phyloP scores from a whole-genome alignment of 106 monocot genomes.

The Ottelia alismoides region DNA sequence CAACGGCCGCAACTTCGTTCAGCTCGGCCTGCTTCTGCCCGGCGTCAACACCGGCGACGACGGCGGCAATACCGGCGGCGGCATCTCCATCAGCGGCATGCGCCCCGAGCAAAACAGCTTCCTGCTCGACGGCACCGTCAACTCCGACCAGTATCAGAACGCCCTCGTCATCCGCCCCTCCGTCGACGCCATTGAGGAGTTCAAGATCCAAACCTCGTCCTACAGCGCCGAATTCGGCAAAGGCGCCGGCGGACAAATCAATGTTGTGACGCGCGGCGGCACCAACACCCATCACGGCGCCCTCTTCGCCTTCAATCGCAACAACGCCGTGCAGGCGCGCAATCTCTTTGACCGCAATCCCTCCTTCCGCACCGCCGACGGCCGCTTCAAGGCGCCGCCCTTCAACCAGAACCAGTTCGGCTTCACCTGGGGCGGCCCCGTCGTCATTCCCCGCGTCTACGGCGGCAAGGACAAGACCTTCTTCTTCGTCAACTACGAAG shows the following conservation, averaged over 20 bases:
- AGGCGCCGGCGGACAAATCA: not conserved
- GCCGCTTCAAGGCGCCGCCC: too few relatives aligned
- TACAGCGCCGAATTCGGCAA: not conserved
- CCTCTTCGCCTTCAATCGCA: not conserved
- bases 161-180: not conserved
- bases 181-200: not conserved
- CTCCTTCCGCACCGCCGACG: too few relatives aligned
- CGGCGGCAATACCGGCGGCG: too few relatives aligned
- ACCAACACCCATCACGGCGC: not conserved
- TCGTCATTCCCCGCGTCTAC: too few relatives aligned
- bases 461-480: too few relatives aligned
- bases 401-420: too few relatives aligned
- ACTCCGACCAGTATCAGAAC: not conserved
- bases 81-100: not conserved
- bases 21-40: not conserved
- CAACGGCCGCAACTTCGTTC: not conserved
- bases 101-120: not conserved
- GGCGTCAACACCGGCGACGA: not conserved
- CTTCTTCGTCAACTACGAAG: too few relatives aligned
- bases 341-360: not conserved
- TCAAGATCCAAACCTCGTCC: not conserved
- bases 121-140: too few relatives aligned
- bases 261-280: not conserved
- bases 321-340: not conserved
- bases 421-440: too few relatives aligned